Base-by-base conservation (phyloP, 1,139 yeast species). In the Debaryomyces sp. region DNA sequence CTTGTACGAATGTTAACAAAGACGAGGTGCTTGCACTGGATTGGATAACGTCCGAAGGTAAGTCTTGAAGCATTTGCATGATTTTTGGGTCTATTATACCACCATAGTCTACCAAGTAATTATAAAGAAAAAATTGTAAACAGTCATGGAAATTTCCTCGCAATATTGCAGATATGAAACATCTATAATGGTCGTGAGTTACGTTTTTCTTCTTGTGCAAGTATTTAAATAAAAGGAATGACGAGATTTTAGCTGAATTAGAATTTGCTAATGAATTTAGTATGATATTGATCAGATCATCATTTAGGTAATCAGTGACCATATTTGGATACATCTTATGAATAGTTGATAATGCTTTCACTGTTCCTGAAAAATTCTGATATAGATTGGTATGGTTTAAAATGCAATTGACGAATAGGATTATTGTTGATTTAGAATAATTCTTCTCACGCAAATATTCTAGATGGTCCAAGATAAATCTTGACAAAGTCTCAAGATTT, bases 341-440 rank as follows among this genome's bases (percentile, higher is more conserved):
- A 7, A 73, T 46, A 5, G 55, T 55, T 4, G 50, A 44, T 10
- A 75, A 54, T 0, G 64, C 66, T 34, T 59, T 54, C 0, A 63
- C 62, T 2, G 66, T 54, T 0, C 73, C 78, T 0, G 73, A 60
- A 43, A 71, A 69, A 51, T 73, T 74, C 49, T 73, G 78, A 50
- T 67, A 61, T 13, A 66, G 48, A 37, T 61, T 63, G 21, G 73
- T 55, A 54, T 75, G 80, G 50, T 71, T 67, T 23, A 76, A 55
- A 6, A 74, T 43, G 51, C 80, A 73, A 53, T 74, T 72, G 22
- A 73, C 53, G 49, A 75, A 72, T 4, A 73, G 45, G 3, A 58
- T 62, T 12, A 60, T 52, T 5, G 76, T 68, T n/a, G 52, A 51
- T 3, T 26, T 22, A 10, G 61, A 51, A 41, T 60, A 60, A 1